These are phyloP conservation scores for Fragilaria radians DNA, from an alignment of 108 stramenopile species.

Conservation along the genomic window DNA sequence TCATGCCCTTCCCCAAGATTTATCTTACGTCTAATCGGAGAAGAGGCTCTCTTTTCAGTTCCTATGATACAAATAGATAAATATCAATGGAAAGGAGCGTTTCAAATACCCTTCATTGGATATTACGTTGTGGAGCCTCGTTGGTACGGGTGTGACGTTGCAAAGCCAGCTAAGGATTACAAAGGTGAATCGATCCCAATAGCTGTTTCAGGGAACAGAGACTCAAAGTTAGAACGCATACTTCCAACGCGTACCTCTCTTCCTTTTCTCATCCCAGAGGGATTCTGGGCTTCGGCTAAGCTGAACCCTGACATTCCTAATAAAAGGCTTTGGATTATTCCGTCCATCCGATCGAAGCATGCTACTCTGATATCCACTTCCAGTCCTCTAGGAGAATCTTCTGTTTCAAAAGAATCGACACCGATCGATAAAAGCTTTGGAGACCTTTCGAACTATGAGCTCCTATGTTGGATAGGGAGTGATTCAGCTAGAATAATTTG, in stretches of 20 bases:
- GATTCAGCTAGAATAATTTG: conserved; percentile 14
- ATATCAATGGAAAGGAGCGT: conserved; percentile 21
- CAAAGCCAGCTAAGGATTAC: neutral
- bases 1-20: neutral
- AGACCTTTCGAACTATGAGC: conserved; percentile 40
- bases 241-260: neutral
- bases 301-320: conserved; percentile 11
- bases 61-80: neutral
- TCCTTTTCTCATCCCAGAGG: neutral
- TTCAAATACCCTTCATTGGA: conserved; percentile 27
- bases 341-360: neutral
- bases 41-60: neutral
- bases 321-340: neutral
- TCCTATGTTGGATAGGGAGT: conserved; percentile 52
- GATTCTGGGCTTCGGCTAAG: conserved; percentile 14
- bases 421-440: conserved; percentile 9
- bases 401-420: conserved; percentile 1
- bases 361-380: neutral
- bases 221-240: neutral
- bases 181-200: conserved; percentile 1
- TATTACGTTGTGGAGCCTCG: conserved; percentile 12
- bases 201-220: neutral
- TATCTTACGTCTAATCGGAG: neutral
- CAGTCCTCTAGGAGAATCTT: neutral
- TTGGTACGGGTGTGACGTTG: conserved; percentile 26